Evolutionary conservation across 1,139 yeast genomes (phyloP).

Genomic region (Blastobotrys elegans): DNA sequence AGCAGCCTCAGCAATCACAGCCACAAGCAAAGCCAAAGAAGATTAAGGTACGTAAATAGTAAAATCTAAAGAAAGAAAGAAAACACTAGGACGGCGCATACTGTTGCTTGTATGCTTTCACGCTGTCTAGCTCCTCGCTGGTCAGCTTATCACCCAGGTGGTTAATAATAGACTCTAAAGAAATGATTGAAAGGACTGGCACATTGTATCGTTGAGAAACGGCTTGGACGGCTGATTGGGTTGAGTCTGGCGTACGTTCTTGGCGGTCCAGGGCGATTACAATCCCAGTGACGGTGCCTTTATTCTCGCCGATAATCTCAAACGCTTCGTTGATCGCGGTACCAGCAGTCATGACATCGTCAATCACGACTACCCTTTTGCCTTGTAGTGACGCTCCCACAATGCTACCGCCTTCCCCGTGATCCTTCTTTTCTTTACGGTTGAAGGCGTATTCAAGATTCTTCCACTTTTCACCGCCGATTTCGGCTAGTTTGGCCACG

Average conservation of each 20-base stretch:
- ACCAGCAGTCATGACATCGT: constrained; percentile 98
- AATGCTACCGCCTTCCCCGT: constrained; percentile 95
- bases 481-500: constrained; percentile 84
- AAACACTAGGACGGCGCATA: constrained; percentile 22
- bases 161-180: constrained; percentile 65
- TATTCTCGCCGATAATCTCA: constrained; percentile 62
- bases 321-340: constrained; percentile 96
- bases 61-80: not conserved
- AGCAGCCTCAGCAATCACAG: not conserved
- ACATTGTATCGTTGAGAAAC: constrained; percentile 68
- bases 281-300: constrained; percentile 75
- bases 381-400: constrained; percentile 77
- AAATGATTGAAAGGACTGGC: constrained; percentile 80
- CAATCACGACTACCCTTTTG: constrained; percentile 76
- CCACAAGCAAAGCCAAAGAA: constrained; percentile 23
- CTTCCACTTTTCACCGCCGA: constrained; percentile 70
- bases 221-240: constrained; percentile 73
- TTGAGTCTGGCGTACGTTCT: constrained; percentile 70
- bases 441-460: constrained; percentile 44
- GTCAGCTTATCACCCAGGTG: constrained; percentile 52
- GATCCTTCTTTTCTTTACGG: constrained; percentile 79
- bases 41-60: constrained; percentile 22
- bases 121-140: constrained; percentile 32
- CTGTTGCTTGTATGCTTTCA: constrained; percentile 33
- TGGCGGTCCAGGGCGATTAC: constrained; percentile 93